Percentiles rank a stretch among this genome's conserved stretches.
phyloP scores from a whole-genome alignment of 2,329 filamentous ascomycete genomes.

The Lasiodiplodia gonubiensis region DNA sequence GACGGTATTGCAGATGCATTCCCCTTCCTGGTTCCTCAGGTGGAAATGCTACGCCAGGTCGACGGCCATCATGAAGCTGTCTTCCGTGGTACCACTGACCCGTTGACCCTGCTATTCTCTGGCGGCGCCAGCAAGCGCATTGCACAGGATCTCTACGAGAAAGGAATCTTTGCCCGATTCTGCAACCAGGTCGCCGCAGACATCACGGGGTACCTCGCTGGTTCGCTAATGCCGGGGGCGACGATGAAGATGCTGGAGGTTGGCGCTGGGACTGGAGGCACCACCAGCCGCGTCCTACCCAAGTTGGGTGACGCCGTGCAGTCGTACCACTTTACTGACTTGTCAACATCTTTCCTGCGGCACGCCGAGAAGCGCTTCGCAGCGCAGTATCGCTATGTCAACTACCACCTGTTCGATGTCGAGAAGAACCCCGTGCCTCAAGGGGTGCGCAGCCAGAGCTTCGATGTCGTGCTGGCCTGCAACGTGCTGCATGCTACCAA shows the following conservation, averaged over 20 bases:
- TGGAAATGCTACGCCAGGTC: neutral
- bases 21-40: neutral
- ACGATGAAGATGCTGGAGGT: neutral
- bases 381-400: neutral
- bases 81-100: neutral
- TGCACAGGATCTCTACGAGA: neutral
- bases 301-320: neutral
- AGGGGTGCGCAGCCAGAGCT: conserved; percentile 3
- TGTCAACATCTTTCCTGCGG: conserved; percentile 34
- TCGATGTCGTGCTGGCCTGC: conserved; percentile 23
- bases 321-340: conserved; percentile 32
- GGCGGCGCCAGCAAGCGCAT: neutral
- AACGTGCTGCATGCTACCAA: conserved; percentile 30
- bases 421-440: conserved; percentile 14
- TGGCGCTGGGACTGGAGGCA: conserved; percentile 2
- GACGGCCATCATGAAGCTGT: neutral
- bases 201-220: neutral
- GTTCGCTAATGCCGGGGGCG: neutral
- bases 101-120: neutral
- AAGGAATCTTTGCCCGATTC: neutral
- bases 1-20: neutral
- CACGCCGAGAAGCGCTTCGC: neutral
- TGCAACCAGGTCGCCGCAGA: neutral
- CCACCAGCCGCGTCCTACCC: neutral
- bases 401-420: conserved; percentile 15